phyloP scores from a whole-genome alignment of 2,329 filamentous ascomycete species.

The Monilinia aucupariae region DNA sequence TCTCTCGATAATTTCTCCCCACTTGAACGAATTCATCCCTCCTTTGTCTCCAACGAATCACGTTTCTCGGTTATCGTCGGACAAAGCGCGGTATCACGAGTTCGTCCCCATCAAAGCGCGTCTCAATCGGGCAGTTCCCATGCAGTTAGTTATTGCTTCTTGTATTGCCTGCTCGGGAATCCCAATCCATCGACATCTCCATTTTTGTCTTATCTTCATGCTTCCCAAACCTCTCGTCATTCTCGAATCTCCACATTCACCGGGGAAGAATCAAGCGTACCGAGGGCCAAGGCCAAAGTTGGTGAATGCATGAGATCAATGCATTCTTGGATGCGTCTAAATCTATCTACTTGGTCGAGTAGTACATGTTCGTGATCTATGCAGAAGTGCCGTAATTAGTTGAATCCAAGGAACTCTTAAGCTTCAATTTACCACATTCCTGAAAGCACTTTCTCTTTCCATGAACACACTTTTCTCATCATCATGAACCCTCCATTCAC shows the following conservation, averaged over 20 bases:
- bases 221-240: not conserved
- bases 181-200: too few relatives aligned
- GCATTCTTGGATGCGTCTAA: not conserved
- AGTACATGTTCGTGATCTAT: not conserved
- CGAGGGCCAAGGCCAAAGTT: not conserved
- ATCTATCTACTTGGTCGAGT: too few relatives aligned
- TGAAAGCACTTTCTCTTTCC: not conserved
- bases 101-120: not conserved
- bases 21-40: too few relatives aligned
- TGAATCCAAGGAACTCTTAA: not conserved
- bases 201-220: not conserved
- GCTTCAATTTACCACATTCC: not conserved
- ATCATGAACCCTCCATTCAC: not conserved
- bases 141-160: too few relatives aligned
- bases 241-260: not conserved
- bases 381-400: not conserved
- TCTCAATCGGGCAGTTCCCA: not conserved
- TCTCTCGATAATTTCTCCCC: too few relatives aligned
- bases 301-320: not conserved
- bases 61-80: constrained; percentile 8
- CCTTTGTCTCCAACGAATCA: not conserved
- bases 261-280: not conserved
- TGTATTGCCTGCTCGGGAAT: too few relatives aligned
- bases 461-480: not conserved
- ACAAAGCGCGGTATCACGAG: not conserved